phyloP scores from a whole-genome alignment of 495 filamentous ascomycete species.

The Xylaria intraflava region DNA sequence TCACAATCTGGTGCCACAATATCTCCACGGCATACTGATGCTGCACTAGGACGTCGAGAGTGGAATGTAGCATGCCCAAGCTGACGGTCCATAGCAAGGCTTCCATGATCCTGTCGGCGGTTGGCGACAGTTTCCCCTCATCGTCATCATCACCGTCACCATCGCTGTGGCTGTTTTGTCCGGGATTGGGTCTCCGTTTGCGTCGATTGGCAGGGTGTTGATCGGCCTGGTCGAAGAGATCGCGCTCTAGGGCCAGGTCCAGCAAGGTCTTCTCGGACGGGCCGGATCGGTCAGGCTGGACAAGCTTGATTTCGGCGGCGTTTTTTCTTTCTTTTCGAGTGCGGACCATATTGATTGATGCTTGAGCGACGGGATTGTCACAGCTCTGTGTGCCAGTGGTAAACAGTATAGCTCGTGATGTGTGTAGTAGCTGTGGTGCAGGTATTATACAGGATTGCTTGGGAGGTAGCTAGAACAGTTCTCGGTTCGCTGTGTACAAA shows the following conservation, averaged over 20 bases:
- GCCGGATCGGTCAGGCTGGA: constrained; percentile 51
- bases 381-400: too few relatives aligned
- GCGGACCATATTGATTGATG: constrained; percentile 30
- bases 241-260: constrained; percentile 54
- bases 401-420: too few relatives aligned
- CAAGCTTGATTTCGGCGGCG: constrained; percentile 47
- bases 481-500: too few relatives aligned
- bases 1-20: constrained; percentile 49
- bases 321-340: constrained; percentile 44
- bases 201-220: constrained; percentile 22
- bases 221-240: constrained; percentile 40
- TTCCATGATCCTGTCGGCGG: constrained; percentile 48
- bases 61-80: constrained; percentile 76
- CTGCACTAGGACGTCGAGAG: constrained; percentile 82
- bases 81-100: constrained; percentile 63
- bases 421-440: too few relatives aligned
- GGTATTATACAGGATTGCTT: too few relatives aligned
- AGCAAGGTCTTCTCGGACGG: constrained; percentile 55
- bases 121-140: constrained; percentile 29
- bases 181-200: constrained; percentile 15
- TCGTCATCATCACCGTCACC: constrained; percentile 14
- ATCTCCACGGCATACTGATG: constrained; percentile 78
- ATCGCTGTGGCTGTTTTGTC: background rate
- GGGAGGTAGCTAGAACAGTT: too few relatives aligned
- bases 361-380: background rate